Base-by-base conservation (phyloP, 2,329 filamentous ascomycete genomes). In the Elsinoe perseae region DNA sequence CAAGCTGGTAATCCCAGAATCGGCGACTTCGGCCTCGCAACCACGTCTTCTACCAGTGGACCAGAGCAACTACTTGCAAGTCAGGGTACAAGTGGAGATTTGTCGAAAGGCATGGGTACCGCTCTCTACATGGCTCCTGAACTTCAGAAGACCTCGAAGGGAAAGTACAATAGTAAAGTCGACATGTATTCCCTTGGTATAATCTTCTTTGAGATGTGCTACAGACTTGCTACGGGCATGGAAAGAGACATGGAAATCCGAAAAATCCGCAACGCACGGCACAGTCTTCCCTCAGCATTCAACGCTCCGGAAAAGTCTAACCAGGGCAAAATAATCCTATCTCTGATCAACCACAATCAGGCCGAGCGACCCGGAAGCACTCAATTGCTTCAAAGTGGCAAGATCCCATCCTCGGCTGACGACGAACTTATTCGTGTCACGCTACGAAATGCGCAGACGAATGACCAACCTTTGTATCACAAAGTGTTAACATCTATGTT, bases 171-270 rank as follows among this genome's bases (percentile, higher is more conserved):
- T 58, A 85, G 89, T 57, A 97, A 96, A 70, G 91, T 97, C 1
- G 93, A 98, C 80, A 97, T 98, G 92, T 98, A 93, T 68, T 96
- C 92, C 0, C 77, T 98, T 40, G 93, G 93, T 0, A 87, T 98
- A 61, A 97, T 98, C 57, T 95, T 98, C 73, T 97, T 96, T 63
- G 93, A 98, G 71, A 98, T 98, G 93, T 95, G 87, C 65, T 77
- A 81, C 61, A 73, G 78, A 2, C 70, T 85, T 43, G 73, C 74
- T 16, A 85, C 83, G 0, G 76, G 73, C 1, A 85, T 84, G 80
- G 83, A 86, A 65, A 75, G 83, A 38, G 79, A 80, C 59, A 73
- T 78, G 38, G 77, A 91, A 3, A 76, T 96, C 25, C 80, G 85
- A 54, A 75, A 80, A 56, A 77, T 96, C 40, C 81, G 89, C 44